Percentiles rank a stretch among this genome's conserved stretches.
These are phyloP conservation scores for Fonsecaea multimorphosa DNA, from an alignment of 2,329 filamentous ascomycete species.

Conservation along the genomic window DNA sequence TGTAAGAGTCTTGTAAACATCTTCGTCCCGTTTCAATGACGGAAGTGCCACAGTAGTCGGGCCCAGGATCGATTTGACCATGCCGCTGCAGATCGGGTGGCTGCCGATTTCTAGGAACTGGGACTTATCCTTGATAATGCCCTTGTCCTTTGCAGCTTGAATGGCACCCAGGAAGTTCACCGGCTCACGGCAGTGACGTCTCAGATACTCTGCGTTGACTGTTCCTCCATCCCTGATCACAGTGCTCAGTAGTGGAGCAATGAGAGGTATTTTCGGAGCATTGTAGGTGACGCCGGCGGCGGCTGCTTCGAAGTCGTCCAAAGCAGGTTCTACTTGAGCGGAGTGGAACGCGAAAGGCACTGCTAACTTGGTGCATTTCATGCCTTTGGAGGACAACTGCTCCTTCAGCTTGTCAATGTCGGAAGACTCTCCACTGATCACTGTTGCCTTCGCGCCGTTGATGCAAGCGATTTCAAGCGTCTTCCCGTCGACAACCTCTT, in stretches of 20 bases:
- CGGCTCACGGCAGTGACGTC: constrained; percentile 68
- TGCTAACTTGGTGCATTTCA: constrained; percentile 68
- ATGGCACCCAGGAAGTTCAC: constrained; percentile 66
- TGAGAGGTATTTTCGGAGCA: constrained; percentile 64
- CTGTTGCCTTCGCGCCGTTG: constrained; percentile 76
- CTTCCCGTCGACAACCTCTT: background rate
- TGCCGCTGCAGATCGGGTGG: constrained; percentile 70
- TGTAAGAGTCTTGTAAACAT: constrained; percentile 68
- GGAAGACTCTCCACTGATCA: constrained; percentile 68
- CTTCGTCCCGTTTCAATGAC: constrained; percentile 67
- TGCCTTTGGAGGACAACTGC: constrained; percentile 57
- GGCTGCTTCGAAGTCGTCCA: constrained; percentile 64
- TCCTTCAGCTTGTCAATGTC: constrained; percentile 63
- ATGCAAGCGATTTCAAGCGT: constrained; percentile 68
- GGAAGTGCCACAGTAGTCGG: constrained; percentile 61
- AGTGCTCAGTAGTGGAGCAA: constrained; percentile 70
- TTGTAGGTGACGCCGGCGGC: constrained; percentile 62
- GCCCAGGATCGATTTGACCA: constrained; percentile 71
- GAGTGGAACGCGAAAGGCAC: constrained; percentile 73
- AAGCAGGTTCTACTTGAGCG: constrained; percentile 67
- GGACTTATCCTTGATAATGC: constrained; percentile 68
- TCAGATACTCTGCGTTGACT: constrained; percentile 68
- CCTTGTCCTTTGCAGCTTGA: constrained; percentile 62
- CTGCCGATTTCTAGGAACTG: constrained; percentile 75
- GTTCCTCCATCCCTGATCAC: constrained; percentile 64